Base-by-base conservation (phyloP, 192 early-diverging fungal species). In the Backusella australiensis region DNA sequence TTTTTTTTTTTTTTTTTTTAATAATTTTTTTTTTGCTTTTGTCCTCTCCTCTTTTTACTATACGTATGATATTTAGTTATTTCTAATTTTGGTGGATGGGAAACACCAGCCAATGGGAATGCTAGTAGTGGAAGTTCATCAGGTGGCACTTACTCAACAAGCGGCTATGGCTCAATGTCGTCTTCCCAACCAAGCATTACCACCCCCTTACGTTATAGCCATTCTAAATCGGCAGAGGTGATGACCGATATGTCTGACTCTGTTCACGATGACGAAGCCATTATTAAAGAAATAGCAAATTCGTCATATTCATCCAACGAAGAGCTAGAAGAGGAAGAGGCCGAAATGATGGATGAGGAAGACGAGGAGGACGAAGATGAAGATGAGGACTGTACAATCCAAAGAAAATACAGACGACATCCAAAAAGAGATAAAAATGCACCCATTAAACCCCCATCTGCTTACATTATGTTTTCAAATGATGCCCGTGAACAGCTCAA, bases 401-500 rank as follows among this genome's bases (percentile, higher is more conserved):
- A 85, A 70, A 35, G 84, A 42, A 81, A 83, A 42, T 85, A 85
- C 66, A 59, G 81, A 67, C 76, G 84, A 26, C 84, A 85, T 70
- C 84, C 84, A 19, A 85, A 85, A 69, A 34, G 66, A 1, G 85
- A 85, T 46, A 75, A 81, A 21, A 79, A 85, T 46, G 84, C 80
- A 1, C 85, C 85, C 6, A 73, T 76, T 14, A 85, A 85, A 36
- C 85, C 85, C 1, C 65, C 75, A 14, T 85, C 85, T 5, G 85
- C 85, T 15, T 85, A 85, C 71, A 83, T 85, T 19, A 78, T 79
- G 72, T 85, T 85, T 66, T 75, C 83, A 17, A 81, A 85, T 44
- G 49, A 82, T 21, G 84, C 81, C 32, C 84, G 85, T 17, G 75
- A 59, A 56, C 81, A 85, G 29, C 56, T 83, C 1, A 71, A 79